phyloP scores from a whole-genome alignment of 1,284 basidiomycete species.

The Trichosporon inkin region DNA sequence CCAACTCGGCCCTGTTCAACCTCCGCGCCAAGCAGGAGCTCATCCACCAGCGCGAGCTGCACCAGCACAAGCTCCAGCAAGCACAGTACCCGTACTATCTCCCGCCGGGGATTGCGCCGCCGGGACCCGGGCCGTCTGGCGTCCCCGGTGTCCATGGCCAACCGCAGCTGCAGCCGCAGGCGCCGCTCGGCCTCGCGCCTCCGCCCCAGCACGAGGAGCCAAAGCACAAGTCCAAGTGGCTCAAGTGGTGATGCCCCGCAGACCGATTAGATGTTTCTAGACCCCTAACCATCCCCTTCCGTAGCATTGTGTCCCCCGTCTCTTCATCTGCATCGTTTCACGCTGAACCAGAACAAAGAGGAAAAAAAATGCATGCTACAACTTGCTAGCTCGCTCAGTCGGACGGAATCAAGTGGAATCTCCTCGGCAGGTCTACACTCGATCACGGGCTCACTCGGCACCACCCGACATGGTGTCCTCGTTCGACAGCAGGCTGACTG shows the following conservation, averaged over 20 bases:
- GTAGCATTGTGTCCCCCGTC: not conserved
- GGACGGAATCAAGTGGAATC: not conserved
- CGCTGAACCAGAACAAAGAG: not conserved
- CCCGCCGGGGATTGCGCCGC: not conserved
- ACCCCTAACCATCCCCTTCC: not conserved
- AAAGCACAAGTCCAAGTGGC: slow-evolving; percentile 4
- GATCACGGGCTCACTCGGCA: slow-evolving; percentile 9
- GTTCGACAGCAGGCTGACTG: slow-evolving; percentile 16
- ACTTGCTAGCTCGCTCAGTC: slow-evolving; percentile 2
- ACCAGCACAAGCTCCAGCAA: not conserved
- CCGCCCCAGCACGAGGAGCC: not conserved
- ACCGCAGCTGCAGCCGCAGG: no score
- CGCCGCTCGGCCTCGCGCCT: not conserved
- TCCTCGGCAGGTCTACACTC: not conserved
- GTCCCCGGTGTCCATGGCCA: not conserved
- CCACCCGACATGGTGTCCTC: slow-evolving; percentile 20
- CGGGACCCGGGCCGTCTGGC: no score
- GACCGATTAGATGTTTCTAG: not conserved
- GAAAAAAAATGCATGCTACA: slow-evolving; percentile 13
- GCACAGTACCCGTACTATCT: not conserved
- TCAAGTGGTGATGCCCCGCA: not conserved
- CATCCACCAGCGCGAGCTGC: slow-evolving; percentile 10
- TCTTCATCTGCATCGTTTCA: not conserved
- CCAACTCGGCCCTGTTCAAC: slow-evolving; percentile 69
- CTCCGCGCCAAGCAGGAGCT: slow-evolving; percentile 45